Conservation (phyloP, 495 filamentous ascomycete species). For the Aspergillus biplanus region DNA sequence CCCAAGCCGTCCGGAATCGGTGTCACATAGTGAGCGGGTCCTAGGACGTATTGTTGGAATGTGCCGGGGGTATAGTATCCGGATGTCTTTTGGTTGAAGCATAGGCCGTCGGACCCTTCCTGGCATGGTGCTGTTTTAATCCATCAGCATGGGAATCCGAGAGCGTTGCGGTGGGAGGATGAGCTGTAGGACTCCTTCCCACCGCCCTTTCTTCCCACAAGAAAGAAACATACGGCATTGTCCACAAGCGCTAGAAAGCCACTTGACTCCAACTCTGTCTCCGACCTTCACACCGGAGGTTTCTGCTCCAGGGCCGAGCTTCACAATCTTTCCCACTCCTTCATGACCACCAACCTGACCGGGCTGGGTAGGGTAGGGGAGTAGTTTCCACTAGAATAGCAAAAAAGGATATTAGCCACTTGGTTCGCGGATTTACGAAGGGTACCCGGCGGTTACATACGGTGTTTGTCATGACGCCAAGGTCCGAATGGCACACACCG, state of each 20-base stretch:
- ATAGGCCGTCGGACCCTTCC: slow-evolving; percentile 60
- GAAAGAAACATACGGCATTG: slow-evolving; percentile 46
- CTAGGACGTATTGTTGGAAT: slow-evolving; percentile 73
- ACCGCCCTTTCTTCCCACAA: too few relatives aligned
- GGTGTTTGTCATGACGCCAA: slow-evolving; percentile 61
- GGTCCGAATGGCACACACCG: slow-evolving; percentile 73
- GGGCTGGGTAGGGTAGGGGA: slow-evolving; percentile 65
- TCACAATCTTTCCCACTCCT: slow-evolving; percentile 62
- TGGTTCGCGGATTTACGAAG: not conserved
- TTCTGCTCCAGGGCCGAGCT: slow-evolving; percentile 59
- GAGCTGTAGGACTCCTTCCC: too few relatives aligned
- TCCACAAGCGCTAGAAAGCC: slow-evolving; percentile 50
- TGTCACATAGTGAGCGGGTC: slow-evolving; percentile 67
- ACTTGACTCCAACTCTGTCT: slow-evolving; percentile 67
- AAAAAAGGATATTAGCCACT: too few relatives aligned
- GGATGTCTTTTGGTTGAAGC: slow-evolving; percentile 60
- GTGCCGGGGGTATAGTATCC: slow-evolving; percentile 65
- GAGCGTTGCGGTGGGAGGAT: too few relatives aligned
- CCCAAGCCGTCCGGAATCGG: slow-evolving; percentile 65
- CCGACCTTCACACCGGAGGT: slow-evolving; percentile 61
- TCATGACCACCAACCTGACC: slow-evolving; percentile 72
- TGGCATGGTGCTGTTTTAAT: slow-evolving; percentile 50
- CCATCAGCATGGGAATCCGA: not conserved
- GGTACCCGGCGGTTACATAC: slow-evolving; percentile 27
- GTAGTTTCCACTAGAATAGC: slow-evolving; percentile 48